Evolutionary conservation across 805 yeast genomes (phyloP), one percentile per base, ranked within the genome.

Genomic region (Alloascoidea hylecoeti): DNA sequence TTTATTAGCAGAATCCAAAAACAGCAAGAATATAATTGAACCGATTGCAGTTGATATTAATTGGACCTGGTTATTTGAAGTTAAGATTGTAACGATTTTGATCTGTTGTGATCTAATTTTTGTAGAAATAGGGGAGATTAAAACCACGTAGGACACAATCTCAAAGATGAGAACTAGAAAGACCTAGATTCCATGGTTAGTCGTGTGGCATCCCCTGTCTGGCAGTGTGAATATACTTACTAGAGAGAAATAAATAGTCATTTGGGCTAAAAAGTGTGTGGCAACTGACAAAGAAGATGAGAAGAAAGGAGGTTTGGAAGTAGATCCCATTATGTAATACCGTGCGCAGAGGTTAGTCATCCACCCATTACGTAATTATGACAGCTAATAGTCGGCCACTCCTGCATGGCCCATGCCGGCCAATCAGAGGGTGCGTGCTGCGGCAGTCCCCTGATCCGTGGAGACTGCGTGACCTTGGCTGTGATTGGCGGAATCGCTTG

Each of bases 261-360:
- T 23, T 9, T 9, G 13, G 30, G 30, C n/a, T 9, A 9, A n/a
- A n/a, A 23, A 9, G 30, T 23, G 30, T n/a, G 30, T 23, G 30
- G 30, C 30, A 23, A 9, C n/a, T 5, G 6, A 5, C 6, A 18
- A 5, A 14, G 15, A 13, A 16, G 13, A 12, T 9, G 32, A 18
- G 17, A 18, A 18, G 9, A 18, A 34, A 34, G 36, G 36, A 34
- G 36, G 36, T 18, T 17, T 34, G 32, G 36, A 6, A 34, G n/a
- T 5, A 34, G 32, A 14, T 16, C 17, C 13, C 13, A 13, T 19
- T 19, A 13, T 13, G n/a, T n/a, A n/a, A n/a, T n/a, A n/a, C n/a
- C n/a, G n/a, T n/a, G n/a, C n/a, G n/a, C n/a, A n/a, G n/a, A n/a
- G n/a, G n/a, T n/a, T n/a, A n/a, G n/a, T n/a, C n/a, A n/a, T n/a